Conservation (phyloP, 1,139 yeast genomes). For the Insectozyma bohioensis region DNA sequence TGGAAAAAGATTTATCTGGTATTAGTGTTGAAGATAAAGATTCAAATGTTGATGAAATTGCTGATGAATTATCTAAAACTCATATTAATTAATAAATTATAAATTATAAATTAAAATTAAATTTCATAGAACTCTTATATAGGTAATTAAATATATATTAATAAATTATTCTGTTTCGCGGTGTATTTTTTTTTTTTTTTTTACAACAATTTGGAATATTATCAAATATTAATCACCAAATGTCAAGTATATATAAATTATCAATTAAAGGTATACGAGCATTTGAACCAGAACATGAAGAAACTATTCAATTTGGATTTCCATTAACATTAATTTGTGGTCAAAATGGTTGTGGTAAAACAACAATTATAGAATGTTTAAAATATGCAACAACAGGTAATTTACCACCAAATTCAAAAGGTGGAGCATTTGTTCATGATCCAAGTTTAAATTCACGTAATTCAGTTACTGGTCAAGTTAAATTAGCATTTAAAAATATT, state of each 20-base stretch:
- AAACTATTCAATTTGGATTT: slow-evolving; percentile 83
- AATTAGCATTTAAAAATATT: slow-evolving; percentile 76
- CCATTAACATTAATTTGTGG: slow-evolving; percentile 96
- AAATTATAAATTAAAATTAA: neutral
- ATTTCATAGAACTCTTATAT: neutral
- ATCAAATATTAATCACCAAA: slow-evolving; percentile 17
- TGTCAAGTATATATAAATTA: slow-evolving; percentile 74
- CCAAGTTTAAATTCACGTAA: slow-evolving; percentile 79
- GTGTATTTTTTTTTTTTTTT: slow-evolving; percentile 1
- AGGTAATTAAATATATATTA: too few relatives aligned
- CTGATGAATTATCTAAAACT: slow-evolving; percentile 57
- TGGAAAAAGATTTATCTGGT: slow-evolving; percentile 59
- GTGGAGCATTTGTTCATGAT: slow-evolving; percentile 95
- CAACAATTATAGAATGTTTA: slow-evolving; percentile 92
- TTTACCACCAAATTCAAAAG: slow-evolving; percentile 92
- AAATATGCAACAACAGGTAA: slow-evolving; percentile 95
- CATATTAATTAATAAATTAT: slow-evolving; percentile 29
- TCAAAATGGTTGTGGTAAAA: slow-evolving; percentile 97
- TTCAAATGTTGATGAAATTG: slow-evolving; percentile 55
- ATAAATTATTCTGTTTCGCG: neutral
- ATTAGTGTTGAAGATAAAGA: slow-evolving; percentile 24
- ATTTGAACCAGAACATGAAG: slow-evolving; percentile 78
- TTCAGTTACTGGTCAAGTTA: slow-evolving; percentile 85
- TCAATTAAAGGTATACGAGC: slow-evolving; percentile 91
- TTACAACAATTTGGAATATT: neutral